Base-by-base conservation (phyloP, 1,139 yeast genomes). In the Zygoascus sp. region DNA sequence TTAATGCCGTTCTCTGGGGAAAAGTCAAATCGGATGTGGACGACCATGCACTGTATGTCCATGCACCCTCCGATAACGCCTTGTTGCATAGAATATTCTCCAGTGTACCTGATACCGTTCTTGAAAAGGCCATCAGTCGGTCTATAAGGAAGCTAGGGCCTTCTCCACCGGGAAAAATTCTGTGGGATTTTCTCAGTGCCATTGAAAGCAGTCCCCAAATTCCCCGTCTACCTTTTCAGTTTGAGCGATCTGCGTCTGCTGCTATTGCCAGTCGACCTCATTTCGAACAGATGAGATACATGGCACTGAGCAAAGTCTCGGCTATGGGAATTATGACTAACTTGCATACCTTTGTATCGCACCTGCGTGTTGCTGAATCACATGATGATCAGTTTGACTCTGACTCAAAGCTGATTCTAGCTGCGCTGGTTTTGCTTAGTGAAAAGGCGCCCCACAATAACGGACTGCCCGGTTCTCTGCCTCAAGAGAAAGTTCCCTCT, bases 221-320 rank as follows among this genome's bases (percentile, higher is more conserved):
- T 13, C 21, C 19, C 2, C 19, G n/a, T 3, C 43, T 53, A 7
- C 49, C 53, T 3, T 19, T 13, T 2, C 27, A n/a, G 13, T 28
- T 45, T 15, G 54, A 53, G 34, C 48, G 37, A 13, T 25, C 32
- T 9, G 36, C 52, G 2, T 44, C 50, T 3, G 17, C 25, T 27
- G 27, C 47, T 2, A 37, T 51, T 7, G 39, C 46, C 9, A 38
- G 39, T 11, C 43, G 56, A 17, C 53, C 56, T 4, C 50, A 48
- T 32, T 40, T 51, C n/a, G 56, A 53, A 30, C 56, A 50, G 28
- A 34, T 53, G 28, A 34, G 51, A 15, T 53, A 47, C 30, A 50
- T 53, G 56, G 44, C 54, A 5, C 36, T 50, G 21, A 40, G 47
- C 2, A 51, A 53, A 23, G 51, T 53, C 13, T 44, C 50, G 8